Conservation (phyloP, 495 filamentous ascomycete genomes). For the Parathielavia appendiculata region DNA sequence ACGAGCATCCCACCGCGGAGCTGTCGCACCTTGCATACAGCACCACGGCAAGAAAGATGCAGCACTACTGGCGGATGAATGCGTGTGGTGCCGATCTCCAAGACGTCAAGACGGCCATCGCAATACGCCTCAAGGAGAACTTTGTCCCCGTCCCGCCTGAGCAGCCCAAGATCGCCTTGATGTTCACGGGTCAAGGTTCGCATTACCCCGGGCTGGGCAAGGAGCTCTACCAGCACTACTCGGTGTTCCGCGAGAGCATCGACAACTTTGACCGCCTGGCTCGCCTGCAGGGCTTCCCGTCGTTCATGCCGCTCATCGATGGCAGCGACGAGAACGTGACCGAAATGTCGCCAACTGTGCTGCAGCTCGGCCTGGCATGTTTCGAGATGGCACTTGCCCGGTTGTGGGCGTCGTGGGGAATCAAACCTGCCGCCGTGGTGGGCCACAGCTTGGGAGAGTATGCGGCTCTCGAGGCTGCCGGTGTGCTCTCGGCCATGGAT, state of each 20-base stretch:
- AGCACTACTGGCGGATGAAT: constrained; percentile 67
- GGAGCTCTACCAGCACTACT: constrained; percentile 60
- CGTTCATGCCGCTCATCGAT: constrained; percentile 62
- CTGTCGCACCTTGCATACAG: constrained; percentile 67
- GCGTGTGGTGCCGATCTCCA: constrained; percentile 50
- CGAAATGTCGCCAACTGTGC: constrained; percentile 64
- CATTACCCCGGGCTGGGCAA: constrained; percentile 65
- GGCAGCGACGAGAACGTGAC: constrained; percentile 53
- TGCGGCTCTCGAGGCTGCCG: constrained; percentile 75
- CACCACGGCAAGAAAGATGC: constrained; percentile 78
- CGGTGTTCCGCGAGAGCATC: constrained; percentile 65
- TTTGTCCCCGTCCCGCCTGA: constrained; percentile 44
- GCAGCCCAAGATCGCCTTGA: constrained; percentile 55
- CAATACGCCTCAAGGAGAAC: constrained; percentile 41
- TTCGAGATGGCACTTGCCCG: constrained; percentile 82
- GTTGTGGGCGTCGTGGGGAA: constrained; percentile 74
- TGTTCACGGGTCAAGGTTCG: constrained; percentile 68
- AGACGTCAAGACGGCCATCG: constrained; percentile 40
- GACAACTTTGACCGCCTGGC: constrained; percentile 65
- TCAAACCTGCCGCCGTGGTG: constrained; percentile 69
- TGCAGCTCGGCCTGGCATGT: constrained; percentile 71
- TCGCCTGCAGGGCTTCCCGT: constrained; percentile 63
- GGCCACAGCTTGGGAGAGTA: constrained; percentile 89
- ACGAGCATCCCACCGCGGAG: constrained; percentile 46
- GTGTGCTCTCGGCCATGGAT: constrained; percentile 72